Conservation (phyloP, 768 basidiomycete species). For the Porpolomopsis calyptriformis region DNA sequence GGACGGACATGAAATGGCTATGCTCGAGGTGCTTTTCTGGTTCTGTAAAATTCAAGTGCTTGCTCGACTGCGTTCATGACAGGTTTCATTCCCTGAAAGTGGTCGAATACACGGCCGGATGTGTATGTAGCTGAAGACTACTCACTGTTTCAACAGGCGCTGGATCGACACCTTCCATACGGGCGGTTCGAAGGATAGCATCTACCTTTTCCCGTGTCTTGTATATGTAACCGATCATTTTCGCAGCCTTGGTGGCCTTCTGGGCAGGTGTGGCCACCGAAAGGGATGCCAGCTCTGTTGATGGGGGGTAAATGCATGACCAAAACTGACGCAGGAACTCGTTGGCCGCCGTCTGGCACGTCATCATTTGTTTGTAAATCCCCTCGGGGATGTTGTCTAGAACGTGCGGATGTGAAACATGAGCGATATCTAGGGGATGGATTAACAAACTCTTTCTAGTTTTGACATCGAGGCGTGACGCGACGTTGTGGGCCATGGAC, state of each 20-base stretch:
- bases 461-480: slow-evolving; percentile 57
- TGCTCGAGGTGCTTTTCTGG: slow-evolving; percentile 23
- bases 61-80: slow-evolving; percentile 62
- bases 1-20: slow-evolving; percentile 13
- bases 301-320: slow-evolving; percentile 74
- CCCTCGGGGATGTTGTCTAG: slow-evolving; percentile 72
- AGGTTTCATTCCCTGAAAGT: slow-evolving; percentile 62
- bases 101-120: background rate
- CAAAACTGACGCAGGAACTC: slow-evolving; percentile 97
- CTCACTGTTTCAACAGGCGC: slow-evolving; percentile 55
- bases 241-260: slow-evolving; percentile 65
- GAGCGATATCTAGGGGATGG: background rate
- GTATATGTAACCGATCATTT: slow-evolving; percentile 77
- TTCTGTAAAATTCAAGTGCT: slow-evolving; percentile 51
- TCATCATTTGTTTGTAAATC: slow-evolving; percentile 73
- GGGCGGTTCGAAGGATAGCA: slow-evolving; percentile 57
- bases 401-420: background rate
- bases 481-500: slow-evolving; percentile 73
- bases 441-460: slow-evolving; percentile 47
- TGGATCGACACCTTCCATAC: slow-evolving; percentile 51
- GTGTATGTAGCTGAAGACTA: background rate
- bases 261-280: slow-evolving; percentile 51
- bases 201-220: slow-evolving; percentile 77
- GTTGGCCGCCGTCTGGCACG: slow-evolving; percentile 86
- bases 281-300: slow-evolving; percentile 42